These are phyloP conservation scores for Panaeolus papilionaceus DNA, from an alignment of 768 basidiomycete species.

Conservation along the genomic window DNA sequence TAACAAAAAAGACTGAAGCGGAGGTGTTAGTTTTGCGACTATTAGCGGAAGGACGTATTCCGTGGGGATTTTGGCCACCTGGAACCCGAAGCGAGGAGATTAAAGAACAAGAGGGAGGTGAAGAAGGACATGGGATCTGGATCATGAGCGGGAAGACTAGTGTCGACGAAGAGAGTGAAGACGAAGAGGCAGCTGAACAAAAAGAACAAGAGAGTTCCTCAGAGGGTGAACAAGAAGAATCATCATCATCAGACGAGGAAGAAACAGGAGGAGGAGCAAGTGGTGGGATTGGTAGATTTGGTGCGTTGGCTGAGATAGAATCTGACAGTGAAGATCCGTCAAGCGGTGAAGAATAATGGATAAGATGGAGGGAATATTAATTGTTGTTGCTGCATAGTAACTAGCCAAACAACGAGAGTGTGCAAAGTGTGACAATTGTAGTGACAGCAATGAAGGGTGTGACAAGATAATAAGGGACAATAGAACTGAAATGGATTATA, in stretches of 20 bases:
- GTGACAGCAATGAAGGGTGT: not conserved
- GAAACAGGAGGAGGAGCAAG: constrained; percentile 25
- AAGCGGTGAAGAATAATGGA: too few relatives aligned
- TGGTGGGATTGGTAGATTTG: constrained; percentile 43
- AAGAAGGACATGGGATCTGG: constrained; percentile 61
- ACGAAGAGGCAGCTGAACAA: constrained; percentile 34
- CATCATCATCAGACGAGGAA: constrained; percentile 26
- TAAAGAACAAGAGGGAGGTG: constrained; percentile 26
- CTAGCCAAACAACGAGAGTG: not conserved
- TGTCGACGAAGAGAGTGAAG: constrained; percentile 32
- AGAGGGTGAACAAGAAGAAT: not conserved
- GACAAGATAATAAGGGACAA: constrained; percentile 7
- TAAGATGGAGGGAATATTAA: constrained; percentile 20
- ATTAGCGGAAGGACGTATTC: constrained; percentile 81
- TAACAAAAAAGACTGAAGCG: constrained; percentile 9
- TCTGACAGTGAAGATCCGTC: constrained; percentile 26
- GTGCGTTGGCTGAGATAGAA: constrained; percentile 42
- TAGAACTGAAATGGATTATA: not conserved
- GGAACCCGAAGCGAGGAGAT: constrained; percentile 38
- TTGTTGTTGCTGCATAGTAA: constrained; percentile 18
- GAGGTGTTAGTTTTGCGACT: constrained; percentile 68
- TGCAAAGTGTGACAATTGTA: constrained; percentile 3
- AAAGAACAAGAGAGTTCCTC: constrained; percentile 32
- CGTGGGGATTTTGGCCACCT: constrained; percentile 90
- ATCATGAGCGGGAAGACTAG: constrained; percentile 43